Conservation (phyloP, 176 grass and related monocot genomes). For the Luzula sylvatica region DNA sequence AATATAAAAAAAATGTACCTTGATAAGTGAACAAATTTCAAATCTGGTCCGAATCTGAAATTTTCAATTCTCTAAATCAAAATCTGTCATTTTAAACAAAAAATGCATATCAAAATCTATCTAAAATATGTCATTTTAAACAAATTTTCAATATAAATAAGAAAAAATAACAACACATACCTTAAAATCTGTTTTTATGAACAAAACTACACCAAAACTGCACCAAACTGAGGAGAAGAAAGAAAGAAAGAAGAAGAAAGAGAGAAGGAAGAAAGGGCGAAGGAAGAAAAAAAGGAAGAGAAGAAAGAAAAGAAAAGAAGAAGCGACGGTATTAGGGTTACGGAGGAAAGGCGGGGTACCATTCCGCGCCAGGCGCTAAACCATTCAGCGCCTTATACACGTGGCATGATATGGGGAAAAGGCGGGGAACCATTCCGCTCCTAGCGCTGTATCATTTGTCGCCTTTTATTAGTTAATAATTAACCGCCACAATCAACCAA, state of each 20-base stretch:
- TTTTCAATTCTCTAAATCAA: too few relatives aligned
- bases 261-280: neutral
- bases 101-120: neutral
- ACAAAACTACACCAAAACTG: constrained; percentile 14
- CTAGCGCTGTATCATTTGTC: neutral
- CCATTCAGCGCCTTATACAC: too few relatives aligned
- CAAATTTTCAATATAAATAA: too few relatives aligned
- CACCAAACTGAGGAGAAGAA: too few relatives aligned
- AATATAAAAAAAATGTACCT: too few relatives aligned
- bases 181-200: constrained; percentile 10
- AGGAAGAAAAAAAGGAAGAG: neutral
- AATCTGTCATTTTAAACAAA: too few relatives aligned
- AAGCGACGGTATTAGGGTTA: too few relatives aligned
- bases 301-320: constrained; percentile 1
- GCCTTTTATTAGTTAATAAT: too few relatives aligned
- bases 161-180: too few relatives aligned
- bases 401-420: constrained; percentile 34
- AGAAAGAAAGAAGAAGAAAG: neutral
- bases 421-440: constrained; percentile 34
- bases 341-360: too few relatives aligned
- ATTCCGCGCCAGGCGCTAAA: too few relatives aligned
- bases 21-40: neutral
- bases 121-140: constrained; percentile 24
- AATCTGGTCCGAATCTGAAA: neutral
- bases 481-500: too few relatives aligned